Evolutionary conservation across 31 red algal genomes (phyloP).

Genomic region (Porphyra umbilicalis): DNA sequence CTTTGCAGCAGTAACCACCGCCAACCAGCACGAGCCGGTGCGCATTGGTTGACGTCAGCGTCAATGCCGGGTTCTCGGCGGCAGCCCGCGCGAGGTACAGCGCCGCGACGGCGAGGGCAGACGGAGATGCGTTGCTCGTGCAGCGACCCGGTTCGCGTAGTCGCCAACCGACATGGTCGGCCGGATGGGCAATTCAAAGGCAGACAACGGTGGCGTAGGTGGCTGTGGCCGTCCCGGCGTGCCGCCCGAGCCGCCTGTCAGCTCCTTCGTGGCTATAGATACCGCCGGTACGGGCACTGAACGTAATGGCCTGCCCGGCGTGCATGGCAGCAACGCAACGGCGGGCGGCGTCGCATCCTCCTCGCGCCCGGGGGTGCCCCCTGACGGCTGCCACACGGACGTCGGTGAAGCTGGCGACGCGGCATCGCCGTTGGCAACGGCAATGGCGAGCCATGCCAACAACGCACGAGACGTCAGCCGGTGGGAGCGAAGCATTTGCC

Average conservation of each 20-base stretch:
- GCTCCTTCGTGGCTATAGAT: too few relatives aligned
- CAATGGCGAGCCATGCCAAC: neutral
- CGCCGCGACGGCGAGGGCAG: conserved; percentile 44
- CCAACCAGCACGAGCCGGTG: conserved; percentile 72
- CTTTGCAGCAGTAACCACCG: conserved; percentile 78
- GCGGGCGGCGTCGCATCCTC: neutral
- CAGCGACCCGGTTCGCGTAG: neutral
- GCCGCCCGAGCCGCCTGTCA: too few relatives aligned
- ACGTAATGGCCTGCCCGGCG: neutral
- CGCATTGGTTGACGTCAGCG: conserved; percentile 42
- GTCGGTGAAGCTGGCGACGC: neutral
- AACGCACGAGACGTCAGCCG: neutral
- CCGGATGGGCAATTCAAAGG: neutral
- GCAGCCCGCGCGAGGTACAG: conserved; percentile 60
- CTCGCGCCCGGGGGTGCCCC: neutral
- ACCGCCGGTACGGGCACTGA: too few relatives aligned
- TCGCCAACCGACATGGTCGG: neutral
- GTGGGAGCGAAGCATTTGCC: neutral
- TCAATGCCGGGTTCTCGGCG: conserved; percentile 8
- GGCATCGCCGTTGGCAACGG: neutral
- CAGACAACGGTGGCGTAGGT: neutral
- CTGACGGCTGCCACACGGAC: neutral
- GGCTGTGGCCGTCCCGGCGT: neutral
- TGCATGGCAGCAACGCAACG: neutral
- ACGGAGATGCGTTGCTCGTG: conserved; percentile 26